Conservation (phyloP, 1,284 basidiomycete species). For the Malassezia sp. region DNA sequence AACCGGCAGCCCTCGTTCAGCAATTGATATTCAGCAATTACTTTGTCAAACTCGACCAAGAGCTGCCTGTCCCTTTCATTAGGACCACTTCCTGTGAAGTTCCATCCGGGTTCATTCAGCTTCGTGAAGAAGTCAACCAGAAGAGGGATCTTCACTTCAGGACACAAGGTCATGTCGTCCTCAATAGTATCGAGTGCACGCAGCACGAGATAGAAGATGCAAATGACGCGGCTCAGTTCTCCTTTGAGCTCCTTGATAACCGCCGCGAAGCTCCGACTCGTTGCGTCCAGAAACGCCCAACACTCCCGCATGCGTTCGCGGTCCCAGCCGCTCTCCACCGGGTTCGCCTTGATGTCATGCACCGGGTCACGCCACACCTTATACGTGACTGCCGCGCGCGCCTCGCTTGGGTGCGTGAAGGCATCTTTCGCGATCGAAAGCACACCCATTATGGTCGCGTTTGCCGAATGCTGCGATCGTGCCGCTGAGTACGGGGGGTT, state of each 20-base stretch:
- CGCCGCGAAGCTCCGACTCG: slow-evolving; percentile 77
- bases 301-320: slow-evolving; percentile 65
- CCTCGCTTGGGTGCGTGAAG: slow-evolving; percentile 43
- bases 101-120: slow-evolving; percentile 76
- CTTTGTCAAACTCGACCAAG: slow-evolving; percentile 70
- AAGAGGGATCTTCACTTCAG: slow-evolving; percentile 72
- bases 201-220: slow-evolving; percentile 87
- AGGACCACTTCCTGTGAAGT: slow-evolving; percentile 68
- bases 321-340: slow-evolving; percentile 40
- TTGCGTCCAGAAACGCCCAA: slow-evolving; percentile 79
- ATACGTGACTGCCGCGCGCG: slow-evolving; percentile 46
- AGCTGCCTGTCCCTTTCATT: slow-evolving; percentile 82
- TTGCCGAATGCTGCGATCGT: background rate
- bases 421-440: slow-evolving; percentile 3
- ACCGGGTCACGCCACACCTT: slow-evolving; percentile 49
- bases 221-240: slow-evolving; percentile 76
- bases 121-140: slow-evolving; percentile 73
- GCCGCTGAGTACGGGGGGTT: background rate
- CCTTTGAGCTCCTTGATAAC: slow-evolving; percentile 96
- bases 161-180: slow-evolving; percentile 92
- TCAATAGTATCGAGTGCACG: slow-evolving; percentile 91
- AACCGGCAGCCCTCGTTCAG: slow-evolving; percentile 55
- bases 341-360: slow-evolving; percentile 46
- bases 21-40: slow-evolving; percentile 69
- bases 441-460: slow-evolving; percentile 1